phyloP scores from a whole-genome alignment of 2,329 filamentous ascomycete genomes.

The Xylaria sp. region DNA sequence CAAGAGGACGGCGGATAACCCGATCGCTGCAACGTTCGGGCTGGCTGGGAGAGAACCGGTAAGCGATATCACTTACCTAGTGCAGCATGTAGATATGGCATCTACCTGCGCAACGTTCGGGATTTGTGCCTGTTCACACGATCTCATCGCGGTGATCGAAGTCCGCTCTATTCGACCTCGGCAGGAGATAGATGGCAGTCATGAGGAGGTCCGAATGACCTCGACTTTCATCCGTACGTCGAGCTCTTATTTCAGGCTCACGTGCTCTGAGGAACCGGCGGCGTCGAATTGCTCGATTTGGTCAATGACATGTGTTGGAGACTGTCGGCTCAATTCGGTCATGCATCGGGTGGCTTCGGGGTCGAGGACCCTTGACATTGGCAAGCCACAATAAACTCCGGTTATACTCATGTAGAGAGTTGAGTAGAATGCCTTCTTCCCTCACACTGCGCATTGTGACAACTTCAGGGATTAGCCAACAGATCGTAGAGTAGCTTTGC shows the following conservation, averaged over 20 bases:
- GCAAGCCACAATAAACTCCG: constrained; percentile 19
- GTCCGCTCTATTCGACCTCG: constrained; percentile 17
- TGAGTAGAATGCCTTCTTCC: constrained; percentile 2
- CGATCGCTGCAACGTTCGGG: constrained; percentile 20
- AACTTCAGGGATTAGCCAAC: neutral
- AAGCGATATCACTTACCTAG: constrained; percentile 20
- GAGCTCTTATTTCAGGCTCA: constrained; percentile 2
- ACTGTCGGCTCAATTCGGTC: constrained; percentile 4
- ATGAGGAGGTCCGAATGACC: constrained; percentile 13
- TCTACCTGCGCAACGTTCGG: neutral
- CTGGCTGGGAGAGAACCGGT: constrained; percentile 3
- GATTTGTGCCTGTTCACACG: neutral
- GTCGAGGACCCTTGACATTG: constrained; percentile 19
- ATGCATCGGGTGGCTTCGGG: constrained; percentile 9
- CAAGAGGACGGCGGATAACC: constrained; percentile 7
- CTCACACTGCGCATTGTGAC: neutral
- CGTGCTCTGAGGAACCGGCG: neutral
- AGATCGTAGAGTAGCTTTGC: constrained; percentile 4
- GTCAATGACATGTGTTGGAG: constrained; percentile 18
- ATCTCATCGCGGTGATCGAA: constrained; percentile 12
- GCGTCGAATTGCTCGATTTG: constrained; percentile 19
- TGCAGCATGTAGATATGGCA: neutral
- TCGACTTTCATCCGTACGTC: neutral
- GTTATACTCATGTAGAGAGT: constrained; percentile 2
- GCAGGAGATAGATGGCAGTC: neutral